phyloP scores from a whole-genome alignment of 306 rosid species.

The Phaseolus lunatus region DNA sequence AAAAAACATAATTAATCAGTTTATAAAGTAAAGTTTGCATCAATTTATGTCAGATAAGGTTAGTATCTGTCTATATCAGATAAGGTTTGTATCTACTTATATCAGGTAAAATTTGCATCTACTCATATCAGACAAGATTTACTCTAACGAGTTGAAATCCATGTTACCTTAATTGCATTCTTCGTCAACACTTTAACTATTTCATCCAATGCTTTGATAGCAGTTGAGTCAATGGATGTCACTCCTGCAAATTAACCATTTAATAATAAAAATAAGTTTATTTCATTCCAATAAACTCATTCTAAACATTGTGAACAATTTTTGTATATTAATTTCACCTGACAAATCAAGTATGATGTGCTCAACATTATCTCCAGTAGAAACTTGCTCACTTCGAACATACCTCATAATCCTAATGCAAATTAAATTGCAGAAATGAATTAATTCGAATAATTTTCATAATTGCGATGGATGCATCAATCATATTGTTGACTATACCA shows the following conservation, averaged over 20 bases:
- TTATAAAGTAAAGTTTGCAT: too few species aligned
- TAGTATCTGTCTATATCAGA: too few species aligned
- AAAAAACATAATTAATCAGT: background rate
- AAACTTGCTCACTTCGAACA: conserved; percentile 59
- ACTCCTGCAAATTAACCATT: conserved; percentile 59
- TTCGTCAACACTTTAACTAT: conserved; percentile 49
- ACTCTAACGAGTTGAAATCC: background rate
- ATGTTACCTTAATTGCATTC: conserved; percentile 61
- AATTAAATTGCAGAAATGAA: background rate
- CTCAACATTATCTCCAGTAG: conserved; percentile 49
- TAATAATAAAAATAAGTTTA: background rate
- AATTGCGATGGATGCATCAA: background rate
- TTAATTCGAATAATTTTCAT: background rate
- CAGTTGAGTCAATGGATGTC: conserved; percentile 76
- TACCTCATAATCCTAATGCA: conserved; percentile 76
- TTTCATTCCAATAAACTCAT: background rate
- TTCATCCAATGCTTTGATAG: conserved; percentile 71
- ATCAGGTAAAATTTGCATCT: too few species aligned
- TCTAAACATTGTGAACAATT: background rate
- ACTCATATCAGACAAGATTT: too few species aligned
- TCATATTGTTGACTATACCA: background rate
- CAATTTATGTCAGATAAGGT: too few species aligned
- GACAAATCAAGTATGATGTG: conserved; percentile 74
- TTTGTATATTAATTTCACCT: conserved; percentile 51
- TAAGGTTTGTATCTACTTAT: too few species aligned